phyloP scores from a whole-genome alignment of 768 basidiomycete genomes.

The Boletus rufocinnamomeus region DNA sequence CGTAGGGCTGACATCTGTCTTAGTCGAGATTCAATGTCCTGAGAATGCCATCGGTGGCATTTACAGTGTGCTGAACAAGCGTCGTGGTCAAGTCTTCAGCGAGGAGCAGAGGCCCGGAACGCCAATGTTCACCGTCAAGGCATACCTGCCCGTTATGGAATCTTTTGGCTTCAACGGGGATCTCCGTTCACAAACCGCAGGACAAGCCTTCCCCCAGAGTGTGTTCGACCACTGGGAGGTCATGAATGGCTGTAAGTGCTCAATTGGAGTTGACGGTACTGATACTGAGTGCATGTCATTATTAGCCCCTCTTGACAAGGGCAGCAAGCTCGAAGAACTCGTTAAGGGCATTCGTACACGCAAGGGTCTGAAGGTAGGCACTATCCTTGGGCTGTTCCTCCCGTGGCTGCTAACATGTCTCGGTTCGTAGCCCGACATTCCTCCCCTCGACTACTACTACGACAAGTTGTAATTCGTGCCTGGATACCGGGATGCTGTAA shows the following conservation, averaged over 20 bases:
- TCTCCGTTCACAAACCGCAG: conserved; percentile 87
- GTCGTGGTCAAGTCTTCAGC: conserved; percentile 97
- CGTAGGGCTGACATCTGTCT: conserved; percentile 14
- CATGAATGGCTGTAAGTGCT: conserved; percentile 74
- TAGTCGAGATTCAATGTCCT: conserved; percentile 97
- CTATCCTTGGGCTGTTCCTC: not conserved
- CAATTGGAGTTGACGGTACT: not conserved
- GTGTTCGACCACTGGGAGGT: conserved; percentile 94
- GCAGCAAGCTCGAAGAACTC: conserved; percentile 86
- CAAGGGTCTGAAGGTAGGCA: conserved; percentile 89
- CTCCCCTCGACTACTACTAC: conserved; percentile 86
- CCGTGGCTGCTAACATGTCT: conserved; percentile 13
- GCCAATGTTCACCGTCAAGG: conserved; percentile 99
- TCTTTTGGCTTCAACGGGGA: conserved; percentile 98
- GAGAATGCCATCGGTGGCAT: conserved; percentile 98
- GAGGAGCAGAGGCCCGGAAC: conserved; percentile 97
- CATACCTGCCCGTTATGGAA: conserved; percentile 88
- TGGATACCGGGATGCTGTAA: conserved; percentile 7
- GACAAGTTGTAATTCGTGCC: conserved; percentile 72
- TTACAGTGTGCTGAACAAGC: conserved; percentile 91
- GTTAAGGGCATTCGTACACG: conserved; percentile 80
- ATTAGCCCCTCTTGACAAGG: conserved; percentile 79
- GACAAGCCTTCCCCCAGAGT: conserved; percentile 97
- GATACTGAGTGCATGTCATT: conserved; percentile 6
- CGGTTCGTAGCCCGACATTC: conserved; percentile 73